Conservation (phyloP, 805 yeast genomes). For the Cyberlindnera subsufficiens region DNA sequence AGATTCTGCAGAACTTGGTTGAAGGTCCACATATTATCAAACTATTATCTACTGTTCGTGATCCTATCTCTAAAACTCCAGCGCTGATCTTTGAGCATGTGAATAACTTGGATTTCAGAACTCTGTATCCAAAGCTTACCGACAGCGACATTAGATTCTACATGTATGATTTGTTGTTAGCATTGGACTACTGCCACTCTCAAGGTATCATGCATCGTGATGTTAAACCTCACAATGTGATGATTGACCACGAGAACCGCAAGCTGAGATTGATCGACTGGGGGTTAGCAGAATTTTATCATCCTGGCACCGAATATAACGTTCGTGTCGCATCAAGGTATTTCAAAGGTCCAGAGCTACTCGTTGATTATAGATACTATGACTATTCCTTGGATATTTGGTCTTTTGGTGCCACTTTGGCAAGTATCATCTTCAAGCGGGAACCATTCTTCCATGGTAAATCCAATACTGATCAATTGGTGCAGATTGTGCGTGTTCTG, state of each 20-base stretch:
- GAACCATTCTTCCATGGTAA: slow-evolving; percentile 93
- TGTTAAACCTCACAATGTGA: slow-evolving; percentile 89
- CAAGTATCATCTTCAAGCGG: slow-evolving; percentile 79
- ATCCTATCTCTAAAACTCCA: slow-evolving; percentile 79
- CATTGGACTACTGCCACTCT: slow-evolving; percentile 84
- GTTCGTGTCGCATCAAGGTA: slow-evolving; percentile 90
- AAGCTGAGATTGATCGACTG: slow-evolving; percentile 79
- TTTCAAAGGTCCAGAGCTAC: slow-evolving; percentile 87
- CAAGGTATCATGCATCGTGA: slow-evolving; percentile 95
- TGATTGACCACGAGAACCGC: slow-evolving; percentile 73
- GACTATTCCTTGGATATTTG: slow-evolving; percentile 87
- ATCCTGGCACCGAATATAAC: slow-evolving; percentile 82
- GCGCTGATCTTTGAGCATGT: slow-evolving; percentile 83
- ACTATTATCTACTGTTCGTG: slow-evolving; percentile 80
- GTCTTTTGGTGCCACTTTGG: slow-evolving; percentile 90
- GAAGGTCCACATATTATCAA: slow-evolving; percentile 80
- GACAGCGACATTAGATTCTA: slow-evolving; percentile 75
- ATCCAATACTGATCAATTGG: slow-evolving; percentile 86
- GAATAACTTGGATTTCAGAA: slow-evolving; percentile 80
- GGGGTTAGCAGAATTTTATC: slow-evolving; percentile 94
- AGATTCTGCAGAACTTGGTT: slow-evolving; percentile 76
- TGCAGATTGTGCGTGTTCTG: slow-evolving; percentile 80
- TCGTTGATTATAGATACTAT: slow-evolving; percentile 76
- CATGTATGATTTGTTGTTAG: slow-evolving; percentile 74
- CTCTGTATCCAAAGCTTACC: slow-evolving; percentile 74